Evolutionary conservation across 139 green algal genomes (phyloP).

Genomic region (Zygnema cylindricum): DNA sequence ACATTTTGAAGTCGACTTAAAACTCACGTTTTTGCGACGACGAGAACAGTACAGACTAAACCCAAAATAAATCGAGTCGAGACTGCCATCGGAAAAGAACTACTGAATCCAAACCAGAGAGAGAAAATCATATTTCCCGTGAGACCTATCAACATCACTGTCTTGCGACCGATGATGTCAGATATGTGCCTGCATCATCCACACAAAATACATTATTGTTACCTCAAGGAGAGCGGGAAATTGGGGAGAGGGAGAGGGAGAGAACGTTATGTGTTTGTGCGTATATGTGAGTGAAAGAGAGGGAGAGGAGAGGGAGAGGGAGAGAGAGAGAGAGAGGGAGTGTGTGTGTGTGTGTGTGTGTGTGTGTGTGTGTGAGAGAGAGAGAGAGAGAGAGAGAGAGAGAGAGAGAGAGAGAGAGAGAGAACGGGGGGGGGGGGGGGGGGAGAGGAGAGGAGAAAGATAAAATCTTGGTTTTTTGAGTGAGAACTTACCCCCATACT

Average conservation of each 20-base stretch:
- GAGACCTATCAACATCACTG: slow-evolving; percentile 40
- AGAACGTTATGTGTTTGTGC: no score
- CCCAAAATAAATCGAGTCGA: slow-evolving; percentile 11
- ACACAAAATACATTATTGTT: slow-evolving; percentile 9
- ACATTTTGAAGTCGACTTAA: no score
- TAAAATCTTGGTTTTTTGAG: slow-evolving; percentile 11
- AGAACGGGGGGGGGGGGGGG: background rate
- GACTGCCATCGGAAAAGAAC: slow-evolving; percentile 20
- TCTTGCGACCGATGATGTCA: slow-evolving; percentile 29
- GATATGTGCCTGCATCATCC: slow-evolving; percentile 39
- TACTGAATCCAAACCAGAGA: slow-evolving; percentile 38
- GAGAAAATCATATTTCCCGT: slow-evolving; percentile 24
- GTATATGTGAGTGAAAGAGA: background rate
- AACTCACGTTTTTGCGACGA: background rate
- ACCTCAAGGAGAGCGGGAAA: background rate
- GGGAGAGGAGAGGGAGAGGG: background rate
- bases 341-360: no score
- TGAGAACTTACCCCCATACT: slow-evolving; percentile 38
- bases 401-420: background rate
- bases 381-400: no score
- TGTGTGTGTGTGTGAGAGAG: background rate
- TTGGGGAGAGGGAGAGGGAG: no score
- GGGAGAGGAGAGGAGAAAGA: background rate
- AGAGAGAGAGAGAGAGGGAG: background rate
- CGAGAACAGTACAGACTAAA: slow-evolving; percentile 1